phyloP scores from a whole-genome alignment of 345 rosid genomes.

The Jatropha curcas region DNA sequence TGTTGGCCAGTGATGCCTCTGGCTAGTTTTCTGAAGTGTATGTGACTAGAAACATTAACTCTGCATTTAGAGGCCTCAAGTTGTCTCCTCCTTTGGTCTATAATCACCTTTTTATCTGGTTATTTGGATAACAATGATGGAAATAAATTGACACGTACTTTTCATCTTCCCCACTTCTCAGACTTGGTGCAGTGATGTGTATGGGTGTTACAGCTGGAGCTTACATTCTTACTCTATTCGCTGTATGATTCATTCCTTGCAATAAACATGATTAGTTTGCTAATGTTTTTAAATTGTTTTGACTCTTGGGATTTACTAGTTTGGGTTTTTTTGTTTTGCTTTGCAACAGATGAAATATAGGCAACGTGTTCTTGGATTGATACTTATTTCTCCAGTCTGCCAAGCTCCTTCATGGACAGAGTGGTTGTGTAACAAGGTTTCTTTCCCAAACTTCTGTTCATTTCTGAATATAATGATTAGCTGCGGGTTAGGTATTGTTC shows the following conservation, averaged over 20 bases:
- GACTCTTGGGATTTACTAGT: slow-evolving; percentile 3
- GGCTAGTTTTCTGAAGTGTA: slow-evolving; percentile 22
- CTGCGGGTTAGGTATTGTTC: slow-evolving; percentile 12
- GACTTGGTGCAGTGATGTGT: slow-evolving; percentile 97
- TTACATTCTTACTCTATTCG: slow-evolving; percentile 83
- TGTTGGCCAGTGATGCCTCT: slow-evolving; percentile 7
- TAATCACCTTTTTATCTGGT: not conserved
- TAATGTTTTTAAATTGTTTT: not conserved
- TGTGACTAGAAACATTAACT: slow-evolving; percentile 10
- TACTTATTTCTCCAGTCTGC: slow-evolving; percentile 95
- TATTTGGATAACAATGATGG: slow-evolving; percentile 10
- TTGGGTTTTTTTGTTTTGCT: slow-evolving; percentile 10
- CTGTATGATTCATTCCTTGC: slow-evolving; percentile 55
- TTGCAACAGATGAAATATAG: slow-evolving; percentile 81
- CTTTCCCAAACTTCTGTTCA: slow-evolving; percentile 20
- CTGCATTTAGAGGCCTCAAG: slow-evolving; percentile 3
- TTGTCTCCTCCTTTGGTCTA: not conserved
- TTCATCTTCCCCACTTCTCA: slow-evolving; percentile 28
- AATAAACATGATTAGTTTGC: not conserved
- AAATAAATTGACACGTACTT: slow-evolving; percentile 8
- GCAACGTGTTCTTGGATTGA: slow-evolving; percentile 84
- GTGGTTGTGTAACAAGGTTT: slow-evolving; percentile 88
- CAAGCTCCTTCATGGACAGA: slow-evolving; percentile 87
- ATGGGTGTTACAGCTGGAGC: slow-evolving; percentile 99
- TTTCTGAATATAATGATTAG: slow-evolving; percentile 15